Base-by-base conservation (phyloP, 805 yeast species). In the Monosporozyma unispora region DNA sequence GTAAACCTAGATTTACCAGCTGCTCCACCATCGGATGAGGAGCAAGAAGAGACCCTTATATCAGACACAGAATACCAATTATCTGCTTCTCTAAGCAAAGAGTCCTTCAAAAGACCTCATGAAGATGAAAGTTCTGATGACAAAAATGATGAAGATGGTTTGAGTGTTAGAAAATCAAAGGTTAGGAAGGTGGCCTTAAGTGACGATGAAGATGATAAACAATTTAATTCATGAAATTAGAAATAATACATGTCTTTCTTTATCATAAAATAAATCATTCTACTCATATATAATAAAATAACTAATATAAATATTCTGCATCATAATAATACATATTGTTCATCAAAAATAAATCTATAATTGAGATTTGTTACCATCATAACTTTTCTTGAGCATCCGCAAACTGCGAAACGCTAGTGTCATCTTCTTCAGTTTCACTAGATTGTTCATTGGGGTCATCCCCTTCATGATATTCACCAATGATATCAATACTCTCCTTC, bases 301-400 rank as follows among this genome's bases (percentile, higher is more conserved):
- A 35, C 22, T 35, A 11, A 35, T 8, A 31, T 35, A 35, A 18
- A 35, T 35, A 35, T 35, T 35, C 39, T 35, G 39, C 39, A 35
- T 16, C 8, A 18, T 19, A 35, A 18, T 18, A 35, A 35, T 18
- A 35, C 39, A 35, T 18, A 18, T 11, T 16, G 39, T 18, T 18
- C 22, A 16, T 18, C 18, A 18, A 35, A 33, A 35, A 18, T 16
- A 7, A 8, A 35, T 31, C 39, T 44, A 44, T 19, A 51, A 53
- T 14, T 48, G 50, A 28, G n/a, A 31, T 14, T 3, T n/a, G 14
- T 14, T 14, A 31, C 7, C 4, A 3, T 31, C 16, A 31, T 14
- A 31, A 4, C 14, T 31, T 11, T 14, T 57, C 61, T 31, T 52
- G 50, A 10, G 61, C 62, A 31, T 55, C 56, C 40, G 55, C 58